phyloP scores from a whole-genome alignment of 495 filamentous ascomycete species.

The Penicillium subrubescens region DNA sequence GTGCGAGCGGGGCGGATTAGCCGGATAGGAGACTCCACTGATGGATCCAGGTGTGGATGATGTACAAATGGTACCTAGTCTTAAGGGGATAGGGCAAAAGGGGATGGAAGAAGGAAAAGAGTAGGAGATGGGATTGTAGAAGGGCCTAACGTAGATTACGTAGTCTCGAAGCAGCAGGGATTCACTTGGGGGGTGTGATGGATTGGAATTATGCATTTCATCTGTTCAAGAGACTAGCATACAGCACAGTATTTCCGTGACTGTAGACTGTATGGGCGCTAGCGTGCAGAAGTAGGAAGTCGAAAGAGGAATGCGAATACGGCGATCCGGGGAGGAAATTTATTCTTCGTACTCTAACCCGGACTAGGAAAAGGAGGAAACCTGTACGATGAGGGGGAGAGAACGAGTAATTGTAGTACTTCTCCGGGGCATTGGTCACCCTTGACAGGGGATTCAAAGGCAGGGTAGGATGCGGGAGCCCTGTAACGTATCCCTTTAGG shows the following conservation, averaged over 20 bases:
- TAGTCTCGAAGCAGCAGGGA: not conserved
- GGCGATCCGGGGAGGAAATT: slow-evolving; percentile 10
- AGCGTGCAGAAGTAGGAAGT: not conserved
- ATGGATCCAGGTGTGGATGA: not conserved
- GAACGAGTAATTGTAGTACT: not conserved
- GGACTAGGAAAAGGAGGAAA: not conserved
- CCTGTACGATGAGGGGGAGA: not conserved
- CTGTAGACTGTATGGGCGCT: not conserved
- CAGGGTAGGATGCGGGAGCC: not conserved
- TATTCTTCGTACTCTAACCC: not conserved
- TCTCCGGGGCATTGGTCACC: not conserved
- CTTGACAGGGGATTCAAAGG: not conserved
- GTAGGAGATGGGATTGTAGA: not conserved
- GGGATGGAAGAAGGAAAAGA: not conserved
- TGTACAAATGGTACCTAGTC: not conserved
- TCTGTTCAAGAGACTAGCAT: not conserved
- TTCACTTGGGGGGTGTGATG: not conserved
- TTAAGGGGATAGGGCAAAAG: not conserved
- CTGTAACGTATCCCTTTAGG: not conserved
- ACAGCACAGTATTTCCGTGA: not conserved
- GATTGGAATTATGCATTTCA: not conserved
- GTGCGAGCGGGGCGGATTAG: slow-evolving; percentile 22
- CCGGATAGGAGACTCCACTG: slow-evolving; percentile 18
- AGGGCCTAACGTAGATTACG: no score
- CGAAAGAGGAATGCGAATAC: slow-evolving; percentile 9